A percentile compares a stretch with the other conserved stretches of the same genome.
Conservation (phyloP, 345 rosid genomes). For the Linum tenue region DNA sequence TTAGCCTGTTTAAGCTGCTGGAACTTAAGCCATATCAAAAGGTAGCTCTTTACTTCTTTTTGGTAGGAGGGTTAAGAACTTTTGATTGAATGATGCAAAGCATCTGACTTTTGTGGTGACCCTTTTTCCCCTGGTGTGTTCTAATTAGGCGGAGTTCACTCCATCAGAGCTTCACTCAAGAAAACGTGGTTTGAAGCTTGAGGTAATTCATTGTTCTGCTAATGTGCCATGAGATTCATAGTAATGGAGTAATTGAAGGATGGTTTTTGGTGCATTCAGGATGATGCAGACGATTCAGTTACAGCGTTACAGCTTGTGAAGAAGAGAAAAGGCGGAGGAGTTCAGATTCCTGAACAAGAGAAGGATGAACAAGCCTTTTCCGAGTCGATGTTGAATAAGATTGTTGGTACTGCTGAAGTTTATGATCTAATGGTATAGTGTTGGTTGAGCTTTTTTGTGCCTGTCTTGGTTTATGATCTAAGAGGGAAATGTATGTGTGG, state of each 20-base stretch:
- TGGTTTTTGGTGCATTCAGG: neutral
- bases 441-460: neutral
- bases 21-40: conserved; percentile 37
- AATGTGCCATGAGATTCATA: too few relatives aligned
- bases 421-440: conserved; percentile 38
- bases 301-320: conserved; percentile 28
- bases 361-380: conserved; percentile 45
- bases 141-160: conserved; percentile 36
- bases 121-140: neutral
- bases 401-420: conserved; percentile 48
- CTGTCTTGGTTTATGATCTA: neutral
- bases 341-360: conserved; percentile 23
- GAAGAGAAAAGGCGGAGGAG: conserved; percentile 37
- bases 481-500: neutral
- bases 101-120: neutral
- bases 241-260: too few relatives aligned
- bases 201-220: conserved; percentile 15
- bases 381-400: conserved; percentile 40
- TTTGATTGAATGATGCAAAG: neutral
- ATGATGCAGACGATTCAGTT: conserved; percentile 21
- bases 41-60: conserved; percentile 14
- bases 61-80: neutral
- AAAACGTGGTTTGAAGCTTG: conserved; percentile 30
- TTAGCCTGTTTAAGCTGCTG: conserved; percentile 34
- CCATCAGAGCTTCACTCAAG: conserved; percentile 40